Evolutionary conservation across 2,329 filamentous ascomycete genomes (phyloP).

Genomic region (Xylariaceae sp.): DNA sequence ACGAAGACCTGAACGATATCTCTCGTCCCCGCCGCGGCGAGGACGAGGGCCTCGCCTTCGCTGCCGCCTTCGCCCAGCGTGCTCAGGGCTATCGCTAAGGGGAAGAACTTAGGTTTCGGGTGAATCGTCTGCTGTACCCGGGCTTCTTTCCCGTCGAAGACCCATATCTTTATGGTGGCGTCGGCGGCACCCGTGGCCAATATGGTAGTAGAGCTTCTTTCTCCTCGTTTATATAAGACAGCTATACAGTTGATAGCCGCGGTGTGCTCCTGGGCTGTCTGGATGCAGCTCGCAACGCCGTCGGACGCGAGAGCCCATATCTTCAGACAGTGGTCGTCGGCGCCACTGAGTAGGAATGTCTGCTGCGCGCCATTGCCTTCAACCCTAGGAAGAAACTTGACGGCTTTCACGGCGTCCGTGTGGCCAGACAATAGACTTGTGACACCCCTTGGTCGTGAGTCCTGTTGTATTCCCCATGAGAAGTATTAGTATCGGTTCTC

Average conservation of each 20-base stretch:
- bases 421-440: slow-evolving; percentile 69
- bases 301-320: slow-evolving; percentile 57
- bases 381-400: slow-evolving; percentile 65
- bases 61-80: slow-evolving; percentile 51
- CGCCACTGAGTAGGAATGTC: slow-evolving; percentile 69
- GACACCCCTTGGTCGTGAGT: slow-evolving; percentile 51
- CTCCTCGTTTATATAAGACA: slow-evolving; percentile 35
- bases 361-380: slow-evolving; percentile 38
- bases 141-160: slow-evolving; percentile 46
- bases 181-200: slow-evolving; percentile 80
- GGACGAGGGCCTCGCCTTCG: slow-evolving; percentile 52
- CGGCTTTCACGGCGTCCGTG: slow-evolving; percentile 72
- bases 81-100: slow-evolving; percentile 69
- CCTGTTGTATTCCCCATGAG: slow-evolving; percentile 24
- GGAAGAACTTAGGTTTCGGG: slow-evolving; percentile 75
- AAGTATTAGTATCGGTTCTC: slow-evolving; percentile 10
- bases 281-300: slow-evolving; percentile 40
- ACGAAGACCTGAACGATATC: slow-evolving; percentile 78
- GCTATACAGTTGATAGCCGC: slow-evolving; percentile 69
- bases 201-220: slow-evolving; percentile 31
- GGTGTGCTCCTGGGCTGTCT: slow-evolving; percentile 63
- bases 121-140: slow-evolving; percentile 65
- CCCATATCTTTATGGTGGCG: slow-evolving; percentile 68
- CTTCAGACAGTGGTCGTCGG: slow-evolving; percentile 72
- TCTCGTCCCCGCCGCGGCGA: slow-evolving; percentile 84